Base-by-base conservation (phyloP, 768 basidiomycete species). In the Nidularia pulvinata region DNA sequence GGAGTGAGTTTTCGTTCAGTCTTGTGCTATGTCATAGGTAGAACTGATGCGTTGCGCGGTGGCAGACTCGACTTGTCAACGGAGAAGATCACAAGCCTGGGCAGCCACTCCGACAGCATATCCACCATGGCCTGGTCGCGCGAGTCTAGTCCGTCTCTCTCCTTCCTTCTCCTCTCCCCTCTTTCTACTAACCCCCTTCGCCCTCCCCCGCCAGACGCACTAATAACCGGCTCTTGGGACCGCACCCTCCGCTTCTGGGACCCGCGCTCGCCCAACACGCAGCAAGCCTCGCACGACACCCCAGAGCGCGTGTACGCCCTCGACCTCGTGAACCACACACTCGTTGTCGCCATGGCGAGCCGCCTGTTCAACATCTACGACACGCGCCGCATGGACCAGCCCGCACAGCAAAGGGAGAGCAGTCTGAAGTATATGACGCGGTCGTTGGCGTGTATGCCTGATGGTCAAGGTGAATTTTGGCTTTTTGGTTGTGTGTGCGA, bases 401-500 rank as follows among this genome's bases (percentile, higher is more conserved):
- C 91, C 0, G 78, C 83, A 50, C 91, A 95, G 63, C 80, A 85
- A 67, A 72, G 97, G 57, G 97, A 98, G 72, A 94, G 92, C 66
- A 94, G 92, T 59, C 70, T 99, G 55, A 97, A 97, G 69, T 98
- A 91, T 66, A 90, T 97, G 90, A 98, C 95, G 39, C 76, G 94
- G 54, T 88, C 88, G 46, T 69, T 99, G 50, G 92, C 90, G 11
- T 93, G 92, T 65, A 98, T 98, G 95, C 79, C 83, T 1, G 91
- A 93, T 66, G 95, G 95, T 2, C 84, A 94, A 73, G 95, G 95
- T 91, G 57, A 42, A 78, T 57, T 36, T 37, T 51, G 16, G 44
- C 33, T 51, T 36, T 54, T n/a, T 10, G 39, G 9, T 33, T 13
- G 46, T 22, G 45, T 58, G 16, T 45, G 48, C 33, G 44, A 25